phyloP scores from a whole-genome alignment of 2,329 filamentous ascomycete species.

The Cercospora sesami region DNA sequence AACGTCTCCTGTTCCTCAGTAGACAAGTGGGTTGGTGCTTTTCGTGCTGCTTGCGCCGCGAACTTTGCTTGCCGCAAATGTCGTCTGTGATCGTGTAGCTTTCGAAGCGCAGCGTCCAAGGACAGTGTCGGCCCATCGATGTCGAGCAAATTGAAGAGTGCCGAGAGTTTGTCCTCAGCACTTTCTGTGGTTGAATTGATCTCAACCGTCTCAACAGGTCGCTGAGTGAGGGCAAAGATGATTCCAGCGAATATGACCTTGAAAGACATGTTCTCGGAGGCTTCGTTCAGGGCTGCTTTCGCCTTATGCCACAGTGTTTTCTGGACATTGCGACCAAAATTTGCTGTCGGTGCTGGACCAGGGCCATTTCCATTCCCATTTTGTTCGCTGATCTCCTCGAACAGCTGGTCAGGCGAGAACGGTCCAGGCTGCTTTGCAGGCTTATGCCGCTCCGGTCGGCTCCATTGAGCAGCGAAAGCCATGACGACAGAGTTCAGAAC shows the following conservation, averaged over 20 bases:
- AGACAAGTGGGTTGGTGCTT: slow-evolving; percentile 18
- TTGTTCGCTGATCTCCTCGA: slow-evolving; percentile 2
- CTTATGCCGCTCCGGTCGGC: slow-evolving; percentile 9
- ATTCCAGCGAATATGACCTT: slow-evolving; percentile 25
- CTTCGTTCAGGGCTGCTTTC: slow-evolving; percentile 18
- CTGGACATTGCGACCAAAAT: slow-evolving; percentile 23
- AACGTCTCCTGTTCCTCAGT: slow-evolving; percentile 23
- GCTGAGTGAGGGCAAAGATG: slow-evolving; percentile 25
- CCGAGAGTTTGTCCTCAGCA: slow-evolving; percentile 18
- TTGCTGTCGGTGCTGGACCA: slow-evolving; percentile 5
- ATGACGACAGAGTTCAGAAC: slow-evolving; percentile 22
- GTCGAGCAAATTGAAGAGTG: slow-evolving; percentile 20
- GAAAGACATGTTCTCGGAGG: slow-evolving; percentile 24
- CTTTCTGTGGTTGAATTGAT: slow-evolving; percentile 6
- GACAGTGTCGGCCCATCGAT: slow-evolving; percentile 22
- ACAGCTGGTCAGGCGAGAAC: slow-evolving; percentile 1
- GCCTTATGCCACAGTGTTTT: slow-evolving; percentile 25
- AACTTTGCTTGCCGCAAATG: slow-evolving; percentile 13
- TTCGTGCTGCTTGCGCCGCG: slow-evolving; percentile 1
- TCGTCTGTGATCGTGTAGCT: slow-evolving; percentile 24
- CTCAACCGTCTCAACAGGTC: slow-evolving; percentile 12
- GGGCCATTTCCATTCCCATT: neutral
- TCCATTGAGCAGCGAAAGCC: slow-evolving; percentile 27
- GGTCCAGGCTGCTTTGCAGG: neutral
- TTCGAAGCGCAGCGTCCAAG: slow-evolving; percentile 23